phyloP scores from a whole-genome alignment of 2,329 filamentous ascomycete genomes.

The Magnaporthiopsis poae region DNA sequence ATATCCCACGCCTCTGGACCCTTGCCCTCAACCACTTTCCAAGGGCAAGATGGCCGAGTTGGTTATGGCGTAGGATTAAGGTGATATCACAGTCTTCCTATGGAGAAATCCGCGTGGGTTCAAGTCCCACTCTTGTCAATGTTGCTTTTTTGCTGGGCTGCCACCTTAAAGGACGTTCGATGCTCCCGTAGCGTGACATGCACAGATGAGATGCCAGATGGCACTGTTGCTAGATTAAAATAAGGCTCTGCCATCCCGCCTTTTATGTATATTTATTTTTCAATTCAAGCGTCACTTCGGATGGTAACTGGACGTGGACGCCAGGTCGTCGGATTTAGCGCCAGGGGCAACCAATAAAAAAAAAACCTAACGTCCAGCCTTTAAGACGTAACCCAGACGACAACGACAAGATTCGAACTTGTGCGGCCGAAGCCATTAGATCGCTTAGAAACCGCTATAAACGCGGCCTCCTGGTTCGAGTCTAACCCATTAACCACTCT shows the following conservation, averaged over 20 bases:
- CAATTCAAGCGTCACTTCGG: too few relatives aligned
- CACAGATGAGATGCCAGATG: too few relatives aligned
- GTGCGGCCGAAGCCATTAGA: slow-evolving; percentile 7
- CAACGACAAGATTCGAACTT: slow-evolving; percentile 7
- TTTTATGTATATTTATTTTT: too few relatives aligned
- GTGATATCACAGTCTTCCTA: slow-evolving; percentile 14
- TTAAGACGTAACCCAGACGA: background rate
- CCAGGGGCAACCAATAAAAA: too few relatives aligned
- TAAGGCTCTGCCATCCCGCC: too few relatives aligned
- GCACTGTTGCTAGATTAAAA: too few relatives aligned
- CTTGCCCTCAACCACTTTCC: background rate
- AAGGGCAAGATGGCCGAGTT: slow-evolving; percentile 19
- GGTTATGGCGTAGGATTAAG: slow-evolving; percentile 21
- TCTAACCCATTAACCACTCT: slow-evolving; percentile 8
- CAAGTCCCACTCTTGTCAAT: slow-evolving; percentile 25
- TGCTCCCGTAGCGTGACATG: too few relatives aligned
- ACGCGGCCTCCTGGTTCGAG: background rate
- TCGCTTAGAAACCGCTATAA: background rate
- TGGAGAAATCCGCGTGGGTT: slow-evolving; percentile 28
- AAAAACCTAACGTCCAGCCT: background rate
- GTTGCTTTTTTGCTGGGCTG: background rate
- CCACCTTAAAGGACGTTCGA: background rate
- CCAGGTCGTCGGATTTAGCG: too few relatives aligned
- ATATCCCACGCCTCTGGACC: background rate
- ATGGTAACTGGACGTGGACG: too few relatives aligned